phyloP scores from a whole-genome alignment of 73 alveolate species.

The Blepharisma stoltei region DNA sequence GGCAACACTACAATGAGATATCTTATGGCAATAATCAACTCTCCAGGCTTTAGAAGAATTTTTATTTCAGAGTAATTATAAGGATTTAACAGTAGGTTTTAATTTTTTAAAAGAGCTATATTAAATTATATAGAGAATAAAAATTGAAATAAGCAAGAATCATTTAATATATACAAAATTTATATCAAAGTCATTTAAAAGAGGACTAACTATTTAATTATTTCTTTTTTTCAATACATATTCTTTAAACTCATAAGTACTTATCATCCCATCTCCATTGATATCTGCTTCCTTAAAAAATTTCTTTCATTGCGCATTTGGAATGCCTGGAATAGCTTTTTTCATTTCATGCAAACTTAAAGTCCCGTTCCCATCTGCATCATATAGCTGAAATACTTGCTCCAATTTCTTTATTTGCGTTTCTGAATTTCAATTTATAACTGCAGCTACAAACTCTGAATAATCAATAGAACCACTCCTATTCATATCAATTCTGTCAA shows the following conservation, averaged over 20 bases:
- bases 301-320: conserved; percentile 35
- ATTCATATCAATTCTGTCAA: conserved; percentile 34
- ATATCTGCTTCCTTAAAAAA: conserved; percentile 40
- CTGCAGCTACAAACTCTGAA: conserved; percentile 46
- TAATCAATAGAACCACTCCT: conserved; percentile 41
- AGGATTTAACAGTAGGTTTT: too few species aligned
- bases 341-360: conserved; percentile 41
- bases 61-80: too few species aligned
- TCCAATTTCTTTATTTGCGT: conserved; percentile 33
- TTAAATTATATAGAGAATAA: too few species aligned
- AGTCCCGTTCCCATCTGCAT: conserved; percentile 40
- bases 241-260: neutral
- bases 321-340: conserved; percentile 25
- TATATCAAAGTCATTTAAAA: too few species aligned
- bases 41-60: too few species aligned
- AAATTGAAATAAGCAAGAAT: too few species aligned
- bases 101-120: too few species aligned
- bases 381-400: conserved; percentile 38
- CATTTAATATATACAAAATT: too few species aligned
- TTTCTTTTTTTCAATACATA: too few species aligned
- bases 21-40: too few species aligned
- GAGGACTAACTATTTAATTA: too few species aligned
- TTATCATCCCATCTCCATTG: conserved; percentile 48
- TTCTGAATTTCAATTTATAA: conserved; percentile 2
- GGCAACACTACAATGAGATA: too few species aligned